phyloP scores from a whole-genome alignment of 495 filamentous ascomycete genomes.

The Terfezia claveryi region DNA sequence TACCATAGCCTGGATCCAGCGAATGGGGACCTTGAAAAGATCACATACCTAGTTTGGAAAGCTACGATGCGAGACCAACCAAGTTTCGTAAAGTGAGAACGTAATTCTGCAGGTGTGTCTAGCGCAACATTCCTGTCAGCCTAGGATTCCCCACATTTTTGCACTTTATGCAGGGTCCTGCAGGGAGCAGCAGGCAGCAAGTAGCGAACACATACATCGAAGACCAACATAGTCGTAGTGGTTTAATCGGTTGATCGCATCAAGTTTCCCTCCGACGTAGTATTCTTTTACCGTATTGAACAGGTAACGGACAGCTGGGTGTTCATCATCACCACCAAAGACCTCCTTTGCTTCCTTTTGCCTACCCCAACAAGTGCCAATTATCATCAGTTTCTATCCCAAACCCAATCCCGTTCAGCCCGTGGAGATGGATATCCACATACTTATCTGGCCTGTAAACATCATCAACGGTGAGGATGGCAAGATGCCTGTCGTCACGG shows the following conservation, averaged over 20 bases:
- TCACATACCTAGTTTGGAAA: constrained; percentile 52
- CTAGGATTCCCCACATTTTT: background rate
- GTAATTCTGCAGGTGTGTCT: constrained; percentile 90
- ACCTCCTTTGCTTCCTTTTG: constrained; percentile 73
- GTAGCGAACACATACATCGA: constrained; percentile 43
- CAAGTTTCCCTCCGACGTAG: constrained; percentile 86
- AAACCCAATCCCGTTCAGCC: constrained; percentile 2
- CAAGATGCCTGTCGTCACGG: constrained; percentile 85
- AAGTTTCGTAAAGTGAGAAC: constrained; percentile 94
- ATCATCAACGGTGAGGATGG: constrained; percentile 88
- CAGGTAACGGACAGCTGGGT: constrained; percentile 81
- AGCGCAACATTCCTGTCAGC: background rate
- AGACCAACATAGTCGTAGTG: constrained; percentile 98
- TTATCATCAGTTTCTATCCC: constrained; percentile 19
- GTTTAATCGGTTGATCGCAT: constrained; percentile 79
- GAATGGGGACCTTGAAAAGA: constrained; percentile 2
- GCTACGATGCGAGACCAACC: constrained; percentile 92
- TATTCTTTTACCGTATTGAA: constrained; percentile 57
- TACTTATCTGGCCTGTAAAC: constrained; percentile 95
- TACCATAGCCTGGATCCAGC: background rate
- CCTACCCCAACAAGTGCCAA: constrained; percentile 26
- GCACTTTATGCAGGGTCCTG: background rate
- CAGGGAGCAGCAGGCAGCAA: background rate
- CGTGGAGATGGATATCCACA: constrained; percentile 19
- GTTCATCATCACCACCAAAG: constrained; percentile 82